phyloP scores from a whole-genome alignment of 2,329 filamentous ascomycete genomes.

The Trichoderma oligosporum region DNA sequence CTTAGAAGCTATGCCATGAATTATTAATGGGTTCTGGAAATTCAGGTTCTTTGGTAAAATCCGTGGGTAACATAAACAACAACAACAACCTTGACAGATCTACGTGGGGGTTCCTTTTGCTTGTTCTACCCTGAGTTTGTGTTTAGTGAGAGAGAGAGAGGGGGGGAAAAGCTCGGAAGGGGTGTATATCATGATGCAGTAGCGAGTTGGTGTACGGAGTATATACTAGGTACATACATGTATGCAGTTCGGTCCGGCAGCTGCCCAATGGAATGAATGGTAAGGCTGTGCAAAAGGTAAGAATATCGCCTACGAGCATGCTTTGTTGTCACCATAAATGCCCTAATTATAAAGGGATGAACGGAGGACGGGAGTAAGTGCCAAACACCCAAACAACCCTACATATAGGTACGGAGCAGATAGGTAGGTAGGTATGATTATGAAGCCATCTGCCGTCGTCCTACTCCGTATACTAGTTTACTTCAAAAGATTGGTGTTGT shows the following conservation, averaged over 20 bases:
- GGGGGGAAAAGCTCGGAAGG: neutral
- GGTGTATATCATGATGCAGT: neutral
- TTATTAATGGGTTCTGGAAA: slow-evolving; percentile 1
- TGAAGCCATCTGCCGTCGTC: neutral
- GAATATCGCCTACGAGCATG: neutral
- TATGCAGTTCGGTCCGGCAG: slow-evolving; percentile 11
- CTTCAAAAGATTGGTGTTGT: neutral
- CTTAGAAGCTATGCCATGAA: slow-evolving; percentile 2
- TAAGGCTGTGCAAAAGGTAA: neutral
- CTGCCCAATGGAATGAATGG: slow-evolving; percentile 16
- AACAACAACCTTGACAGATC: slow-evolving; percentile 10
- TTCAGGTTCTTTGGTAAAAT: neutral
- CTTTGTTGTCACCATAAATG: neutral
- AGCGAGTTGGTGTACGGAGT: neutral
- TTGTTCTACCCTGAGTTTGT: neutral
- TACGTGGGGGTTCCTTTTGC: neutral
- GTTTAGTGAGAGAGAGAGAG: neutral
- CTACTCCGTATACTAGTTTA: neutral
- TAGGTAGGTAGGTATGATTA: neutral
- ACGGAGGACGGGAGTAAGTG: neutral
- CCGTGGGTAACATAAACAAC: neutral
- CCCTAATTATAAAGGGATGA: neutral
- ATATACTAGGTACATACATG: too few species aligned
- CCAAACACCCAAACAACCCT: neutral
- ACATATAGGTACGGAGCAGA: neutral